Conservation (phyloP, 345 rosid genomes). For the Linum tenue region DNA sequence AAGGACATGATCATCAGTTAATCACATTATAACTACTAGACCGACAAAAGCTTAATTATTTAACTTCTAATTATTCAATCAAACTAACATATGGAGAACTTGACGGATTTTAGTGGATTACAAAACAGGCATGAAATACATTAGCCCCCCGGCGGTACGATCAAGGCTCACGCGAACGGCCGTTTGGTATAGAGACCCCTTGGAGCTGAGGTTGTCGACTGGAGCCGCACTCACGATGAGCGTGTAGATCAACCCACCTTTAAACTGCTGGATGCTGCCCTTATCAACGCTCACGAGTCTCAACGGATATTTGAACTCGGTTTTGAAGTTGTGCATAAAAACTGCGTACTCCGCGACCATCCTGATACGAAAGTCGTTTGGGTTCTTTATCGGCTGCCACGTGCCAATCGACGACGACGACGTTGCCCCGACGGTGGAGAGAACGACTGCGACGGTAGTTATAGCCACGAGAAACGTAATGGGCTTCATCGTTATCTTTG, state of each 20-base stretch:
- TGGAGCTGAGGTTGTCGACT: constrained; percentile 27
- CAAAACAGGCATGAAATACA: too few species aligned
- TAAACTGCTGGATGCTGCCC: constrained; percentile 43
- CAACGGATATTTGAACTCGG: constrained; percentile 8
- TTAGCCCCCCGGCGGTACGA: too few species aligned
- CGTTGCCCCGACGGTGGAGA: neutral
- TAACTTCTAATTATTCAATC: too few species aligned
- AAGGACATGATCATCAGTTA: too few species aligned
- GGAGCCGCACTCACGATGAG: constrained; percentile 24
- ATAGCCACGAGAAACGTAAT: neutral
- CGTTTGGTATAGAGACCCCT: neutral
- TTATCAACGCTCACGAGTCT: constrained; percentile 24
- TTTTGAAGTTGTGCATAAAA: neutral
- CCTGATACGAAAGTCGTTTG: neutral
- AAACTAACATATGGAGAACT: too few species aligned
- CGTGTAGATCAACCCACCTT: constrained; percentile 40
- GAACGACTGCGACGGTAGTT: neutral
- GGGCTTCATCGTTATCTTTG: neutral
- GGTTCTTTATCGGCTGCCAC: neutral
- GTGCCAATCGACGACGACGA: neutral
- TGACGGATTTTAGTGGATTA: too few species aligned
- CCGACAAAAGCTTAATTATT: too few species aligned
- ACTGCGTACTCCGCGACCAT: neutral
- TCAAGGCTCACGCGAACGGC: too few species aligned
- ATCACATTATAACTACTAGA: too few species aligned